A percentile compares a stretch with the other conserved stretches of the same genome.
phyloP scores from a whole-genome alignment of 2,329 filamentous ascomycete genomes.

The Polychaeton citri region DNA sequence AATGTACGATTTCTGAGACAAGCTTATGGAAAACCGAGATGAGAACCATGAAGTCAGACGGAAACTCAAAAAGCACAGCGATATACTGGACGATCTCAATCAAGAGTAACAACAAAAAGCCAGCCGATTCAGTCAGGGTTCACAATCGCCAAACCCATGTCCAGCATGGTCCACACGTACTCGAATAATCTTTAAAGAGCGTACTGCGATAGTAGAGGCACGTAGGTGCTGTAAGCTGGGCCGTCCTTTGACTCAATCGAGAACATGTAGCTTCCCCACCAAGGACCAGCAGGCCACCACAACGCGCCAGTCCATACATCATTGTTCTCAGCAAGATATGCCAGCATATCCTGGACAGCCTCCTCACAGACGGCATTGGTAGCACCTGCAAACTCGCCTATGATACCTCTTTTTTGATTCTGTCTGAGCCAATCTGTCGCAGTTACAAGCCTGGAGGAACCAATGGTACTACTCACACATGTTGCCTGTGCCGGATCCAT shows the following conservation, averaged over 20 bases:
- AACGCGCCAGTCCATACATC: constrained; percentile 42
- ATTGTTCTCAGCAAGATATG: constrained; percentile 33
- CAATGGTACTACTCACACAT: constrained; percentile 42
- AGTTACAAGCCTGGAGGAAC: constrained; percentile 34
- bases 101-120: no score
- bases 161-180: no score
- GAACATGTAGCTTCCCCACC: constrained; percentile 23
- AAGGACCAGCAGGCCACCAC: constrained; percentile 46
- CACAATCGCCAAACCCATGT: no score
- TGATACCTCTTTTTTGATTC: constrained; percentile 38
- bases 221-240: no score
- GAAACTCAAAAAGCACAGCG: no score
- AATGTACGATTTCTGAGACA: no score
- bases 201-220: no score
- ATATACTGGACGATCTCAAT: no score
- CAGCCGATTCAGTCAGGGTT: no score
- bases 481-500: constrained; percentile 37
- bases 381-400: constrained; percentile 44
- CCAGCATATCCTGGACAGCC: constrained; percentile 37
- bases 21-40: no score
- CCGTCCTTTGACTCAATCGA: constrained; percentile 34
- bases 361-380: constrained; percentile 36
- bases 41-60: no score
- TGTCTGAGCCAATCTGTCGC: constrained; percentile 42
- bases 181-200: no score